Evolutionary conservation across 768 basidiomycete species (phyloP).

Genomic region (Pleurotus djamor): DNA sequence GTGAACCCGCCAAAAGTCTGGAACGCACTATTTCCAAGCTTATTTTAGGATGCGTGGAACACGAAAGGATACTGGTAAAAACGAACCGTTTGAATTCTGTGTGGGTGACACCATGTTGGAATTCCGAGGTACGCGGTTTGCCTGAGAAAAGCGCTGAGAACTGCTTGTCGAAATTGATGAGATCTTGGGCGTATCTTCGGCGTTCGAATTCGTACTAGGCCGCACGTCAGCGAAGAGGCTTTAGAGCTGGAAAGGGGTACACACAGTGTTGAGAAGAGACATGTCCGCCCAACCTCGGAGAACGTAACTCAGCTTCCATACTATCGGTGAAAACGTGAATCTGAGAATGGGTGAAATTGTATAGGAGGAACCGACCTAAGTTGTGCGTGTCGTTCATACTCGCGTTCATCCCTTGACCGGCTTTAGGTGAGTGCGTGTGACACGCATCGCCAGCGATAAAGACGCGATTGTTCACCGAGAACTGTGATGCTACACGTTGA

Average conservation of each 20-base stretch:
- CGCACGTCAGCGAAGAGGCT: not conserved
- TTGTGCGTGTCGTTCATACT: slow-evolving; percentile 78
- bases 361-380: slow-evolving; percentile 36
- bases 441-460: slow-evolving; percentile 82
- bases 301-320: slow-evolving; percentile 62
- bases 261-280: slow-evolving; percentile 48
- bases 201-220: slow-evolving; percentile 70
- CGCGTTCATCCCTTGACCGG: slow-evolving; percentile 77
- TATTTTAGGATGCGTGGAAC: not conserved
- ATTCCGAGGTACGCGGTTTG: slow-evolving; percentile 50
- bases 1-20: slow-evolving; percentile 54
- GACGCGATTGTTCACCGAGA: slow-evolving; percentile 57
- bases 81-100: slow-evolving; percentile 46
- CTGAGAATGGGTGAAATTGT: not conserved
- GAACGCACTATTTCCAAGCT: slow-evolving; percentile 33
- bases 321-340: slow-evolving; percentile 17
- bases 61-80: not conserved
- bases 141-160: slow-evolving; percentile 68
- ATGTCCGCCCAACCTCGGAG: slow-evolving; percentile 51
- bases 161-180: slow-evolving; percentile 70
- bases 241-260: slow-evolving; percentile 10
- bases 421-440: slow-evolving; percentile 68
- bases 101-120: slow-evolving; percentile 49
- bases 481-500: slow-evolving; percentile 69
- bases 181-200: slow-evolving; percentile 64